Evolutionary conservation across 345 rosid genomes (phyloP), one percentile per base, ranked within the genome.

Genomic region (Camelina hispida): DNA sequence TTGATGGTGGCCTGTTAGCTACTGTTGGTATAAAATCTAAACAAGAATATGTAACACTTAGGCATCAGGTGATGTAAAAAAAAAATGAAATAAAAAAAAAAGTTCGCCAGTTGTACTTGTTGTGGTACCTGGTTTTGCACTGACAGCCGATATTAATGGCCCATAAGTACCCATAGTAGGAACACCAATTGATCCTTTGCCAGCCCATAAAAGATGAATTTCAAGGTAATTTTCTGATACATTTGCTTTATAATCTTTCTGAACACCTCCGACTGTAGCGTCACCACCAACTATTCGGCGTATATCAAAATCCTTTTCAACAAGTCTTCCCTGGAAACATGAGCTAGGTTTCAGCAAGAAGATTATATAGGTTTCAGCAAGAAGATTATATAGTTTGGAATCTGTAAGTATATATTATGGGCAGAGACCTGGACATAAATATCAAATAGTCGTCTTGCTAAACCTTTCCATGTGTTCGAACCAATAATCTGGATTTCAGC

Each of bases 11-110:
- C 5, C 48, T 83, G 78, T 84, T 80, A 23, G 69, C 80, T 12
- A 87, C 87, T 34, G 86, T 82, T 37, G 93, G 89, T 48, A 0
- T 44, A 56, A 90, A 90, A 81, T 85, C 90, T 87, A 82, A 43
- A 43, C 47, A 43, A 14, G 7, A 43, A 43, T 11, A 25, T 64
- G 53, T 46, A 10, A 9, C 54, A 25, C 18, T 54, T 18, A 11
- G 11, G 16, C 50, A 53, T 38, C 48, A 44, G 8, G 8, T 1
- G 3, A 28, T 37, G 11, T 40, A 3, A 11, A 40, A 40, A 40
- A 1, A 12, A 1, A 1, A 3, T 15, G 6, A 34, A 34, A 7
- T 1, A 34, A 34, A 34, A 8, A 7, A 32, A 32, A 32, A 34
- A 34, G 7, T 34, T 6, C 7, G 9, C 37, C 9, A 34, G 37